These are phyloP conservation scores for Leccinum truebloodii DNA, from an alignment of 768 basidiomycete species.

Conservation along the genomic window DNA sequence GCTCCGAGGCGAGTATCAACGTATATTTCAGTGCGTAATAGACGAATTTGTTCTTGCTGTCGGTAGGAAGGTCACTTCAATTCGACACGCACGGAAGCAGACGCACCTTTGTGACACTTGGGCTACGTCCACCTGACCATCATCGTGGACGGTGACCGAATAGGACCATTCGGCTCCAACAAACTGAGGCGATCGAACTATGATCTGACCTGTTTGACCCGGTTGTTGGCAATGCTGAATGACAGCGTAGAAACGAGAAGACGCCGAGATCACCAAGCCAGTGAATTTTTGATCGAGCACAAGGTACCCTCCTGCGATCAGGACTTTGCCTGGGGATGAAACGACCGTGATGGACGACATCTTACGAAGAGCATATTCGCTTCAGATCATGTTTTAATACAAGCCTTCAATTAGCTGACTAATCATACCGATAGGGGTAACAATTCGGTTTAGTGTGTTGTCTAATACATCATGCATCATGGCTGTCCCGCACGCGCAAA, in stretches of 20 bases:
- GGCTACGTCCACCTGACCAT: conserved; percentile 24
- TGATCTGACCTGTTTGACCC: conserved; percentile 39
- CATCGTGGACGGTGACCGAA: conserved; percentile 40
- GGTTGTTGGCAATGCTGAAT: conserved; percentile 42
- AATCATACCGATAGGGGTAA: conserved; percentile 36
- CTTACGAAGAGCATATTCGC: conserved; percentile 5
- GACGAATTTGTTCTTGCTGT: conserved; percentile 87
- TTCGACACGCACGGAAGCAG: neutral
- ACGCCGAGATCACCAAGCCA: conserved; percentile 89
- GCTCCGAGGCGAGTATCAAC: conserved; percentile 65
- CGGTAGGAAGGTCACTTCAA: conserved; percentile 14
- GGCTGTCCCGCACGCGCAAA: conserved; percentile 72
- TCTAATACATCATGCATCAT: conserved; percentile 37
- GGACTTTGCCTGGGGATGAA: conserved; percentile 93
- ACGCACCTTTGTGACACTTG: conserved; percentile 27
- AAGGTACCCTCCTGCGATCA: conserved; percentile 95
- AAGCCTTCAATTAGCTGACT: conserved; percentile 26
- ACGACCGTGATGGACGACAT: conserved; percentile 75
- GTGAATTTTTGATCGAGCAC: conserved; percentile 87
- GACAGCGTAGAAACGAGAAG: conserved; percentile 90
- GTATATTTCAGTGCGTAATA: conserved; percentile 84
- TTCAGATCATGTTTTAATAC: neutral
- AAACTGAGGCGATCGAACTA: conserved; percentile 91
- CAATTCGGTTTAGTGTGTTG: no score
- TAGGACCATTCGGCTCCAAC: conserved; percentile 54